Conservation (phyloP, 768 basidiomycete genomes). For the Hypholoma sublateritium region DNA sequence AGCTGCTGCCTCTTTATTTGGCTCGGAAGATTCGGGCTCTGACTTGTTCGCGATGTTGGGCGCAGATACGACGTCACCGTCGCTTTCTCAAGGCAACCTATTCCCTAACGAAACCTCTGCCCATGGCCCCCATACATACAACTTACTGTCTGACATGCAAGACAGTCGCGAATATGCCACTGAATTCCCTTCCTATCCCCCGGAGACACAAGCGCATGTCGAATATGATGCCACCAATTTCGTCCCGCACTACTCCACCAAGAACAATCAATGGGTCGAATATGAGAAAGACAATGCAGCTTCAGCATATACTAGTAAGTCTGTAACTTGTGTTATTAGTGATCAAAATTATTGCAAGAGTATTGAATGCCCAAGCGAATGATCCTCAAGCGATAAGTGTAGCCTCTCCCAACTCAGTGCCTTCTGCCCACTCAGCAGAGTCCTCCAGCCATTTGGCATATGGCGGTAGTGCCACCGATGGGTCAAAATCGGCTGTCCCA, state of each 20-base stretch:
- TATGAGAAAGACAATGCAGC: background rate
- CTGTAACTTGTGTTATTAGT: no score
- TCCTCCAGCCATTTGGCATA: background rate
- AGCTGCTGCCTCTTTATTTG: conserved; percentile 83
- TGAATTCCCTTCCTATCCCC: background rate
- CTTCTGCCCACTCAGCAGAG: background rate
- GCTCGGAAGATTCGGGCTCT: conserved; percentile 55
- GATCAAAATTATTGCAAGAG: background rate
- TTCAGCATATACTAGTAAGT: conserved; percentile 7
- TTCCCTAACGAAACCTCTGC: conserved; percentile 10
- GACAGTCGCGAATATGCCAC: background rate
- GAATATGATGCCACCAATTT: background rate
- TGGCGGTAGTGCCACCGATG: conserved; percentile 43
- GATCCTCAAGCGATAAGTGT: background rate
- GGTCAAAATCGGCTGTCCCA: conserved; percentile 32
- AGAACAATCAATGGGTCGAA: conserved; percentile 2
- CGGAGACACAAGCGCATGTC: background rate
- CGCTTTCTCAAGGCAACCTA: conserved; percentile 13
- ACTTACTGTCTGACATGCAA: conserved; percentile 8
- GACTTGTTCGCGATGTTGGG: conserved; percentile 69
- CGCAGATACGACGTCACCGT: conserved; percentile 20
- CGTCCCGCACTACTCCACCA: background rate
- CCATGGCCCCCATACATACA: conserved; percentile 2
- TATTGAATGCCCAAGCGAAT: background rate
- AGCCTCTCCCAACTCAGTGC: background rate